A percentile compares a stretch with the other conserved stretches of the same genome.
phyloP scores from a whole-genome alignment of 2,329 filamentous ascomycete genomes.

The Penicillium sp. region DNA sequence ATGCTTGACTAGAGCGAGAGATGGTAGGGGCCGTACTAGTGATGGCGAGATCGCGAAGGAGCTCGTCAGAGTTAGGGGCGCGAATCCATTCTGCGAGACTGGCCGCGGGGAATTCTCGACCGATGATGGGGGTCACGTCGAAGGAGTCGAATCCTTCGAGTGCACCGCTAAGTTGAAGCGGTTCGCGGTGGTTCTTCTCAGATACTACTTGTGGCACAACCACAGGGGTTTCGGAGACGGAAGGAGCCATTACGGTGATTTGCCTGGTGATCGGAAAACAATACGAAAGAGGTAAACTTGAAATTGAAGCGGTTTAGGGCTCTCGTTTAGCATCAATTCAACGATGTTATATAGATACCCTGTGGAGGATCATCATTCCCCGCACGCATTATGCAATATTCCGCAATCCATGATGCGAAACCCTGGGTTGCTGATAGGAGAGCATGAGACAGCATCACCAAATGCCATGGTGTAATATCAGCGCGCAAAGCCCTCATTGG shows the following conservation, averaged over 20 bases:
- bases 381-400: slow-evolving; percentile 16
- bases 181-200: slow-evolving; percentile 28
- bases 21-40: slow-evolving; percentile 31
- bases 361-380: not conserved
- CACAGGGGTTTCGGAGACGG: slow-evolving; percentile 25
- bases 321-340: not conserved
- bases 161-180: slow-evolving; percentile 45
- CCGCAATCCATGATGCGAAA: slow-evolving; percentile 2
- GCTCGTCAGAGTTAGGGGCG: slow-evolving; percentile 41
- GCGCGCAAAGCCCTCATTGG: not conserved
- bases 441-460: not conserved
- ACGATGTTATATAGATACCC: slow-evolving; percentile 1
- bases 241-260: slow-evolving; percentile 26
- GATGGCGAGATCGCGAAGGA: slow-evolving; percentile 42
- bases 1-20: no score
- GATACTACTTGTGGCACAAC: slow-evolving; percentile 24
- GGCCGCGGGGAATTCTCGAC: slow-evolving; percentile 52
- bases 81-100: slow-evolving; percentile 55
- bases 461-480: not conserved
- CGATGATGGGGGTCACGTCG: slow-evolving; percentile 58
- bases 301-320: not conserved
- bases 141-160: slow-evolving; percentile 53
- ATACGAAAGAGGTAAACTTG: not conserved
- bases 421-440: not conserved
- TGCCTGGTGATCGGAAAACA: not conserved